Evolutionary conservation across 139 green algal species (phyloP).

Genomic region (Chlorella vulgaris): DNA sequence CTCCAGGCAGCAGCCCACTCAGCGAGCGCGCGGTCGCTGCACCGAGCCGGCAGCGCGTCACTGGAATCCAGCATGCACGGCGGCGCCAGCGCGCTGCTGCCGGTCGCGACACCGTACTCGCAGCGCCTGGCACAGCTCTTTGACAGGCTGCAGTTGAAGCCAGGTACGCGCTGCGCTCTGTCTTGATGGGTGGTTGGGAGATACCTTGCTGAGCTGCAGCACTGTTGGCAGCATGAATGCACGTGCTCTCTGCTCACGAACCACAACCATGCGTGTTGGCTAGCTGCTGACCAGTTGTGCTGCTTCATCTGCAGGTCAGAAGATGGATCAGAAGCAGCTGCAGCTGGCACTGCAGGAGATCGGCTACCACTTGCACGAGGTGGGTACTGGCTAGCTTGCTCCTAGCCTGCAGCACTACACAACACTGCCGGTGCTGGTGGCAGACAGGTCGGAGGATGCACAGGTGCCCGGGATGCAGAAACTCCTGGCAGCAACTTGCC

Average conservation of each 20-base stretch:
- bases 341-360: constrained; percentile 20
- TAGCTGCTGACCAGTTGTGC: neutral
- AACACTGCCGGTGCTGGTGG: too few species aligned
- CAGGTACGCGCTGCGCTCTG: neutral
- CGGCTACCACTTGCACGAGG: constrained; percentile 28
- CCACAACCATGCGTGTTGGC: too few species aligned
- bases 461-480: too few species aligned
- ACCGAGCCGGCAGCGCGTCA: too few species aligned
- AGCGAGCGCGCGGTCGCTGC: too few species aligned
- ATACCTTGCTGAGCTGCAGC: too few species aligned
- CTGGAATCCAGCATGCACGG: neutral
- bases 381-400: neutral
- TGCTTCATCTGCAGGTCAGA: constrained; percentile 15
- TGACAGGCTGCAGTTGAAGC: constrained; percentile 15
- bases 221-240: too few species aligned
- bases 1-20: too few species aligned
- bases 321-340: constrained; percentile 21
- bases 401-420: too few species aligned
- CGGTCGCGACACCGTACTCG: constrained; percentile 35
- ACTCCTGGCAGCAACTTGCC: too few species aligned
- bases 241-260: neutral
- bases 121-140: constrained; percentile 34
- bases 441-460: too few species aligned
- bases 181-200: too few species aligned
- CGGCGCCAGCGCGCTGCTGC: constrained; percentile 3